phyloP scores from a whole-genome alignment of 495 filamentous ascomycete genomes.

The Sporormia fimetaria region DNA sequence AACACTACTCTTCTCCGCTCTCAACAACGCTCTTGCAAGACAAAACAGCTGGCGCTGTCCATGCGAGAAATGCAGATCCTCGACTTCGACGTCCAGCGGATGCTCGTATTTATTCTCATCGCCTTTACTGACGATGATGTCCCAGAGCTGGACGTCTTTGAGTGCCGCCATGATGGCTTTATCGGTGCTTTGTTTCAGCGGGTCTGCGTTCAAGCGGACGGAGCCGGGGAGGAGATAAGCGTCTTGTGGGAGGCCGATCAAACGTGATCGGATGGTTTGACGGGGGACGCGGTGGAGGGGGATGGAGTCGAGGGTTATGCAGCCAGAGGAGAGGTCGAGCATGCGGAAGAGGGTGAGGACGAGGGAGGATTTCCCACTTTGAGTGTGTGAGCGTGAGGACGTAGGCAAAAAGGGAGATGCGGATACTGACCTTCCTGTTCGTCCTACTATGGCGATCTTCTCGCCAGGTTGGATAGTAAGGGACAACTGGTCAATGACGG shows the following conservation, averaged over 20 bases:
- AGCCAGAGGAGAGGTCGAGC: slow-evolving; percentile 36
- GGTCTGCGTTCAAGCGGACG: slow-evolving; percentile 25
- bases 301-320: slow-evolving; percentile 40
- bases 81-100: slow-evolving; percentile 40
- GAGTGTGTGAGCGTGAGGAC: neutral
- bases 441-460: slow-evolving; percentile 42
- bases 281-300: slow-evolving; percentile 40
- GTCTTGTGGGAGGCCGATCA: slow-evolving; percentile 48
- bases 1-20: slow-evolving; percentile 15
- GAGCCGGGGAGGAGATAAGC: slow-evolving; percentile 43
- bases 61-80: slow-evolving; percentile 42
- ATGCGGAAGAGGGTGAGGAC: slow-evolving; percentile 45
- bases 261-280: slow-evolving; percentile 37
- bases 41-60: slow-evolving; percentile 57
- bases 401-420: neutral
- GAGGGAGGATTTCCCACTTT: slow-evolving; percentile 41
- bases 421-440: slow-evolving; percentile 24
- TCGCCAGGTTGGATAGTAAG: slow-evolving; percentile 43
- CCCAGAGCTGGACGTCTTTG: slow-evolving; percentile 28
- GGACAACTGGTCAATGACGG: slow-evolving; percentile 41
- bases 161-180: slow-evolving; percentile 25
- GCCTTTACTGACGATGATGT: slow-evolving; percentile 30
- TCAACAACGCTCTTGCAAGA: slow-evolving; percentile 49
- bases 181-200: slow-evolving; percentile 22
- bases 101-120: slow-evolving; percentile 18